phyloP scores from a whole-genome alignment of 352 stramenopile genomes.

The Saprolegnia parasitica region DNA sequence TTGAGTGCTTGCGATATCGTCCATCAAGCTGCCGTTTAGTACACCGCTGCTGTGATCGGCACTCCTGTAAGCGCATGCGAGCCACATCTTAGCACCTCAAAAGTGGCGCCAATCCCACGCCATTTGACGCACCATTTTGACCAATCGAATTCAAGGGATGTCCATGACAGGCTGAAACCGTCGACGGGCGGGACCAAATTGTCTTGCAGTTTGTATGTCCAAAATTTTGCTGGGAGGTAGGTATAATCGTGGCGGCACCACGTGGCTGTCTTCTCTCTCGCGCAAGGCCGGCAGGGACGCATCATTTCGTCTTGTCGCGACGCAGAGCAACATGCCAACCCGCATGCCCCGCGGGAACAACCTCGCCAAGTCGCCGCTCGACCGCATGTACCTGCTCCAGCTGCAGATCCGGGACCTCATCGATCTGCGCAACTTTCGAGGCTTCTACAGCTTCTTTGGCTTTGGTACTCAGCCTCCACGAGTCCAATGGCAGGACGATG shows the following conservation, averaged over 20 bases:
- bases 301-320: background rate
- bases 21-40: too few relatives aligned
- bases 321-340: background rate
- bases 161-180: background rate
- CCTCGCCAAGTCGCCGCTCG: constrained; percentile 22
- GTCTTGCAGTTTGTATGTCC: background rate
- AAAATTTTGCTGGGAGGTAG: constrained; percentile 6
- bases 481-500: background rate
- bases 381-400: constrained; percentile 17
- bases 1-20: too few relatives aligned
- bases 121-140: too few relatives aligned
- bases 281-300: background rate
- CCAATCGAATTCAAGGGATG: background rate
- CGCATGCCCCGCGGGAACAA: constrained; percentile 1
- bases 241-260: background rate
- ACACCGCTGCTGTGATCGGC: too few relatives aligned
- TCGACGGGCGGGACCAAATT: background rate
- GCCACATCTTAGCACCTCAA: too few relatives aligned
- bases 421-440: constrained; percentile 14
- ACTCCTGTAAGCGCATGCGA: too few relatives aligned
- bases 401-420: constrained; percentile 25
- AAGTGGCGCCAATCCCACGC: too few relatives aligned
- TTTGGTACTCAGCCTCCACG: constrained; percentile 3
- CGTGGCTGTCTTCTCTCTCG: background rate
- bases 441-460: constrained; percentile 26